These are phyloP conservation scores for Epithemia pelagica DNA, from an alignment of 108 stramenopile species.

Conservation along the genomic window DNA sequence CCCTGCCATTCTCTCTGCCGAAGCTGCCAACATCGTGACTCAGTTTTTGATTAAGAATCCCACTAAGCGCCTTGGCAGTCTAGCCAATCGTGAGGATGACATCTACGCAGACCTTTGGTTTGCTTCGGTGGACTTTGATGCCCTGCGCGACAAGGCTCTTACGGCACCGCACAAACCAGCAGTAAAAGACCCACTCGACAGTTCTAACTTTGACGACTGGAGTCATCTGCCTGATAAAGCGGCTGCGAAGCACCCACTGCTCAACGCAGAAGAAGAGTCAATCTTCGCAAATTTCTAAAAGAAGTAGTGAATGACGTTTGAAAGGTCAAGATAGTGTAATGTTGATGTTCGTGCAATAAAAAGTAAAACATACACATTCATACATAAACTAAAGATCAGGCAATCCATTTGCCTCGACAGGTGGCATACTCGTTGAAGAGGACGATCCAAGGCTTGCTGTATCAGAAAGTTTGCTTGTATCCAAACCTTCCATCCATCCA, in stretches of 20 bases:
- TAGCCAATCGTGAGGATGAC: slow-evolving; percentile 57
- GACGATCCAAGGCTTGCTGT: slow-evolving; percentile 87
- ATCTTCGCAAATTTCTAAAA: slow-evolving; percentile 22
- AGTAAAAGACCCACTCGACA: slow-evolving; percentile 71
- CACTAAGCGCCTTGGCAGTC: slow-evolving; percentile 50
- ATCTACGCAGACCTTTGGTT: slow-evolving; percentile 71
- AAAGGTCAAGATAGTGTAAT: not conserved
- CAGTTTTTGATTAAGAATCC: slow-evolving; percentile 46
- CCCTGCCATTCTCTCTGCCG: slow-evolving; percentile 12
- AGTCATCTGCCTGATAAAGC: slow-evolving; percentile 41
- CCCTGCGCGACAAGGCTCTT: slow-evolving; percentile 46
- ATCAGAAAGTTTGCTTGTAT: slow-evolving; percentile 46
- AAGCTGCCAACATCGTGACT: slow-evolving; percentile 41
- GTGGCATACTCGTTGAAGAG: slow-evolving; percentile 89
- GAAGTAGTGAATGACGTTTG: not conserved
- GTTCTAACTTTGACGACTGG: slow-evolving; percentile 41
- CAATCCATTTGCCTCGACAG: slow-evolving; percentile 61
- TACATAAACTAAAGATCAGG: slow-evolving; percentile 81
- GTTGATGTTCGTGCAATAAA: slow-evolving; percentile 6
- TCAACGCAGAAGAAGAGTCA: slow-evolving; percentile 18
- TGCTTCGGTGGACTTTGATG: slow-evolving; percentile 60
- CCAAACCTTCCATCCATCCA: slow-evolving; percentile 18
- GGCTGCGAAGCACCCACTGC: slow-evolving; percentile 12
- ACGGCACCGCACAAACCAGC: slow-evolving; percentile 86
- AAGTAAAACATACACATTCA: too few species aligned